Evolutionary conservation across 176 grass and related monocot genomes (phyloP).

Genomic region (Hsuehochloa calcarea): DNA sequence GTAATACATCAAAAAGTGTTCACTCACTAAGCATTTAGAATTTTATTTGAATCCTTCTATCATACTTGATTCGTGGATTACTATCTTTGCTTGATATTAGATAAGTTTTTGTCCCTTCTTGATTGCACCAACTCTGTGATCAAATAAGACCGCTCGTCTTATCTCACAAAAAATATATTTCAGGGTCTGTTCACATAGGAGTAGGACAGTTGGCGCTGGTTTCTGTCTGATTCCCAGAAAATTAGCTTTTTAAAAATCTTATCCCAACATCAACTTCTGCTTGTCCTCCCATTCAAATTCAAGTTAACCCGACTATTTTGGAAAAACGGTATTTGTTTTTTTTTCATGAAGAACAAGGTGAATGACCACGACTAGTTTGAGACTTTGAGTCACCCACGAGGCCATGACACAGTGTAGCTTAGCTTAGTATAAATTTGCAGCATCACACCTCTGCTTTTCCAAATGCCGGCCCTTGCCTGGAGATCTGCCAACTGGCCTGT

Average conservation of each 20-base stretch:
- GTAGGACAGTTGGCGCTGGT: neutral
- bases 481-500: constrained; percentile 14
- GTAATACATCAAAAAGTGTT: neutral
- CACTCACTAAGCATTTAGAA: constrained; percentile 1
- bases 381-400: neutral
- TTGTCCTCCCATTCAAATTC: neutral
- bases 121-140: neutral
- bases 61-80: neutral
- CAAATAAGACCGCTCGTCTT: neutral
- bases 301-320: neutral
- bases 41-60: neutral
- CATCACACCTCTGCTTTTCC: neutral
- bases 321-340: neutral
- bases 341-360: neutral
- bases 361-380: neutral
- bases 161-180: neutral
- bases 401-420: neutral
- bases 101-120: neutral
- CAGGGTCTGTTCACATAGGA: constrained; percentile 13
- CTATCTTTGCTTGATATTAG: neutral
- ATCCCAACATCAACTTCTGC: neutral
- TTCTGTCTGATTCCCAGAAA: neutral
- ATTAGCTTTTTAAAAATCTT: neutral
- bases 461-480: constrained; percentile 3
- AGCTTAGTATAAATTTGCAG: neutral